These are phyloP conservation scores for Nyssa sinensis DNA, from an alignment of 148 eudicot species.

Conservation along the genomic window DNA sequence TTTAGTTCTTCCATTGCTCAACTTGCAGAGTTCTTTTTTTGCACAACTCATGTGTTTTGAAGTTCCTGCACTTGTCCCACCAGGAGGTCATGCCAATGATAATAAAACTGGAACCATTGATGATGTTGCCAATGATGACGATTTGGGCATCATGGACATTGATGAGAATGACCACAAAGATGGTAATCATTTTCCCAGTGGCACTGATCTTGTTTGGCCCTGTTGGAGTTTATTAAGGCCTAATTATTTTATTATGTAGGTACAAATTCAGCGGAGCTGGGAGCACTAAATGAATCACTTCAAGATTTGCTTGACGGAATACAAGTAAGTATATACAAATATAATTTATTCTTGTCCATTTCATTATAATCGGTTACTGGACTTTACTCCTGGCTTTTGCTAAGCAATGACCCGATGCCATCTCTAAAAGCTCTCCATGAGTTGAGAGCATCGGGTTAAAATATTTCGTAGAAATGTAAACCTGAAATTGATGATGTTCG, in stretches of 20 bases:
- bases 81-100: constrained; percentile 56
- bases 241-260: constrained; percentile 27
- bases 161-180: constrained; percentile 71
- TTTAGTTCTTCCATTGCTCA: constrained; percentile 18
- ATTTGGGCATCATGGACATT: constrained; percentile 85
- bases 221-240: constrained; percentile 3
- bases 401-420: constrained; percentile 3
- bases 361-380: background rate
- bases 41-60: constrained; percentile 98
- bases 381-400: constrained; percentile 4
- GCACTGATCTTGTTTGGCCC: background rate
- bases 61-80: constrained; percentile 82
- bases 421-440: constrained; percentile 25
- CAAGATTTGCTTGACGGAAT: constrained; percentile 59
- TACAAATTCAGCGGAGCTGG: constrained; percentile 41
- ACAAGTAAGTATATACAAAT: constrained; percentile 37
- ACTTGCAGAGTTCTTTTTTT: constrained; percentile 88
- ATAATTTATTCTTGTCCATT: background rate
- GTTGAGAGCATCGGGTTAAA: constrained; percentile 40
- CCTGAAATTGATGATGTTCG: background rate
- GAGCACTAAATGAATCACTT: constrained; percentile 49
- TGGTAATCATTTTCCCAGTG: constrained; percentile 27
- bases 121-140: constrained; percentile 65
- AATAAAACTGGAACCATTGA: constrained; percentile 45
- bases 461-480: too few relatives aligned